These are phyloP conservation scores for Nadsonia commutata DNA, from an alignment of 1,139 yeast genomes.

Conservation along the genomic window DNA sequence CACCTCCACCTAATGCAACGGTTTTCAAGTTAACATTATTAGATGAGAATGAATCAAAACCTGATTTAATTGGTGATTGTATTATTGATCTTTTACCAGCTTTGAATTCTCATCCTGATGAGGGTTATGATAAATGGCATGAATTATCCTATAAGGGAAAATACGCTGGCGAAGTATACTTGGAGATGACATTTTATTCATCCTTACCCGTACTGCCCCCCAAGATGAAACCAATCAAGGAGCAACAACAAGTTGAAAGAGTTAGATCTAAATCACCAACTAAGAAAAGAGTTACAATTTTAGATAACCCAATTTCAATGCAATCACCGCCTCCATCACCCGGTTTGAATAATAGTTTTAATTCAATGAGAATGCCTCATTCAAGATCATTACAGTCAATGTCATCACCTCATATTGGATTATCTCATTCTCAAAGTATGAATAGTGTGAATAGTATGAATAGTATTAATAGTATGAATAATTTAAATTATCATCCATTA, in stretches of 20 bases:
- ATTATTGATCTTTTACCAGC: slow-evolving; percentile 68
- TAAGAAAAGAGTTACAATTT: too few species aligned
- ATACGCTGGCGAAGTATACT: slow-evolving; percentile 75
- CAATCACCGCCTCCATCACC: too few species aligned
- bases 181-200: slow-evolving; percentile 89
- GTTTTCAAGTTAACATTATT: slow-evolving; percentile 55
- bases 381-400: too few species aligned
- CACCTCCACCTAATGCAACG: not conserved
- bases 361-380: too few species aligned
- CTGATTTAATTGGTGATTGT: slow-evolving; percentile 72
- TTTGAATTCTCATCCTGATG: slow-evolving; percentile 41
- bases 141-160: slow-evolving; percentile 51
- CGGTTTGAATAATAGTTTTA: too few species aligned
- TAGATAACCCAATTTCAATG: too few species aligned
- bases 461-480: not conserved
- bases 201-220: slow-evolving; percentile 15
- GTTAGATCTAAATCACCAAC: too few species aligned
- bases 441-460: not conserved
- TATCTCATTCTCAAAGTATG: too few species aligned
- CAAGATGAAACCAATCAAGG: too few species aligned
- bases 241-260: too few species aligned
- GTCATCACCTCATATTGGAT: too few species aligned
- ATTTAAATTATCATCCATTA: not conserved
- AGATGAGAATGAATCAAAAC: slow-evolving; percentile 77
- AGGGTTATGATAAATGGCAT: slow-evolving; percentile 84